Base-by-base conservation (phyloP, 768 basidiomycete genomes). In the Saitozyma podzolica region DNA sequence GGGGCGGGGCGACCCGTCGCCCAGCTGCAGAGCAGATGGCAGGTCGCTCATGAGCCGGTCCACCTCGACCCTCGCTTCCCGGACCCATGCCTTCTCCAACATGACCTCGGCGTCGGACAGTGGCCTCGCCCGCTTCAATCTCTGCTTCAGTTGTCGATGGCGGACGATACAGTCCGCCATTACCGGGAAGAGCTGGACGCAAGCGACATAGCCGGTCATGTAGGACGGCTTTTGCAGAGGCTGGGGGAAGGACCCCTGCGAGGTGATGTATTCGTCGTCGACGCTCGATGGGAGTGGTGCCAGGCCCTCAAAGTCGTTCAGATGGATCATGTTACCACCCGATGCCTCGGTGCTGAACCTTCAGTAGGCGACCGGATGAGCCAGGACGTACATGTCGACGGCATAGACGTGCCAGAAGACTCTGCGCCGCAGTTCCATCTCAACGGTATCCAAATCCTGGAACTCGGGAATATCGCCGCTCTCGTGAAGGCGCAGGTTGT, bases 241-340 rank as follows among this genome's bases (percentile, higher is more conserved):
- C 49, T 64, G 66, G 0, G 54, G 55, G 42, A 68, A 68, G 11
- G 47, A 40, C 8, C 66, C 66, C 39, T 62, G 63, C 2, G 61
- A 45, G 17, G 67, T 68, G 47, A 68, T 49, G 39, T 59, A 55
- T 29, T 68, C 67, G 58, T 68, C 67, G 43, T 68, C 63, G 3
- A 62, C 55, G 11, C 48, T 54, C 4, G 57, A 29, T 10, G 67
- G 67, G 45, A 60, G 42, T 2, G 55, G 40, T 5, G 61, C 56
- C 8, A 61, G 39, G 17, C 64, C 64, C 49, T 68, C 67, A 41
- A 62, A 62, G 17, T 54, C 60, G 61, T 68, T 53, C 9, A 69
- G 65, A 19, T 59, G 58, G 50, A 59, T 62, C 42, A 57, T 61
- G 19, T 57, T 45, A 4, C 67, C 67, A 3, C 63, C 60, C 13